phyloP scores from a whole-genome alignment of 2,329 filamentous ascomycete genomes.

The Coniochaeta pulveracea region DNA sequence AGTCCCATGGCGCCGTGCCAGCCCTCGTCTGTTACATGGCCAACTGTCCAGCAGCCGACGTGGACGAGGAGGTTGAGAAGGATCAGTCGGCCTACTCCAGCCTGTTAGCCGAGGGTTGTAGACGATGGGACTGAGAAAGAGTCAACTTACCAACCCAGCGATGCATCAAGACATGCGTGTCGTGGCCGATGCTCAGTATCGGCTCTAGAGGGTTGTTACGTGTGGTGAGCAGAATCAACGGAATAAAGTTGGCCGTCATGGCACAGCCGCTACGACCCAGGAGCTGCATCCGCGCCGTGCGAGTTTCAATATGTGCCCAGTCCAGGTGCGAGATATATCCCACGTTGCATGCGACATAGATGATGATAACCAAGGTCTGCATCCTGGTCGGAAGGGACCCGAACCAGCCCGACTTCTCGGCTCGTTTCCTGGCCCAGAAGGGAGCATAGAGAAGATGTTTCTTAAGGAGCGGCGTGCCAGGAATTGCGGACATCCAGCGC shows the following conservation, averaged over 20 bases:
- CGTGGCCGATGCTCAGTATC: not conserved
- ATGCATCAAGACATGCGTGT: not conserved
- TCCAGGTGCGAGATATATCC: not conserved
- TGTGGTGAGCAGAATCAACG: not conserved
- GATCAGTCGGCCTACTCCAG: not conserved
- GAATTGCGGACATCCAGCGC: not conserved
- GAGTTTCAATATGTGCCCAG: too few relatives aligned
- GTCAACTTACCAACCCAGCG: slow-evolving; percentile 1
- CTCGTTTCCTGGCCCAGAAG: not conserved
- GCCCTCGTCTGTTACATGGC: not conserved
- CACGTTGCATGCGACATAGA: not conserved
- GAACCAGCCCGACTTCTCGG: not conserved
- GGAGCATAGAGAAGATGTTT: not conserved
- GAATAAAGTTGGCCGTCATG: not conserved
- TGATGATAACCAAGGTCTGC: not conserved
- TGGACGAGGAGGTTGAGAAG: not conserved
- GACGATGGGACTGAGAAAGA: not conserved
- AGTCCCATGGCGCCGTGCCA: not conserved
- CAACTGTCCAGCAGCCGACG: not conserved
- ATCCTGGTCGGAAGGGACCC: not conserved
- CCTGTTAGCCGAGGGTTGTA: not conserved
- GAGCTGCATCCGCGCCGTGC: not conserved
- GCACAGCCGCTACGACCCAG: not conserved
- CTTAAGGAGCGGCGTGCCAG: not conserved
- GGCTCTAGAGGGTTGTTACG: not conserved